These are phyloP conservation scores for Diaporthe vaccinii DNA, from an alignment of 2,329 filamentous ascomycete genomes.

Conservation along the genomic window DNA sequence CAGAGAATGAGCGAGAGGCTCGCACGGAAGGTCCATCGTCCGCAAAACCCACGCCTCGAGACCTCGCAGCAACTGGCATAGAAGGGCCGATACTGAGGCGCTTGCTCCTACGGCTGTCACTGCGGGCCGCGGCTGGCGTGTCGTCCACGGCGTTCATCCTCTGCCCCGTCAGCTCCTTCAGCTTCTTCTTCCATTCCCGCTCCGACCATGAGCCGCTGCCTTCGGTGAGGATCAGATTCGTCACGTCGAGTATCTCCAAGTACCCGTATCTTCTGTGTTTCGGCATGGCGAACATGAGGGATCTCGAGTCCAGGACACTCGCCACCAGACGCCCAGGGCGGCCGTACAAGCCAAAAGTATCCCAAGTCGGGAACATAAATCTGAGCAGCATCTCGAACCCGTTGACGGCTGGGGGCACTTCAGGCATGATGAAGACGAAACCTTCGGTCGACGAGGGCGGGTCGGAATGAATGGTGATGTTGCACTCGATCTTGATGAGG, in stretches of 20 bases:
- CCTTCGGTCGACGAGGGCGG: slow-evolving; percentile 86
- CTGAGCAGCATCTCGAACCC: slow-evolving; percentile 97
- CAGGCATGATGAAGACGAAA: slow-evolving; percentile 98
- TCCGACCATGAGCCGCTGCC: slow-evolving; percentile 86
- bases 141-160: slow-evolving; percentile 78
- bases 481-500: slow-evolving; percentile 91
- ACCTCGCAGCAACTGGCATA: slow-evolving; percentile 51
- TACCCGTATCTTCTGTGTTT: slow-evolving; percentile 90
- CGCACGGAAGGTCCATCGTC: slow-evolving; percentile 65
- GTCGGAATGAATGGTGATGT: slow-evolving; percentile 86
- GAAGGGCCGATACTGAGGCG: slow-evolving; percentile 66
- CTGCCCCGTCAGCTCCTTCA: slow-evolving; percentile 89
- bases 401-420: slow-evolving; percentile 89
- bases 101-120: slow-evolving; percentile 71
- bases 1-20: slow-evolving; percentile 66
- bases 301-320: slow-evolving; percentile 86
- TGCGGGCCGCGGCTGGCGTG: slow-evolving; percentile 59
- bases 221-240: slow-evolving; percentile 81
- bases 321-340: slow-evolving; percentile 88
- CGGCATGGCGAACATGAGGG: slow-evolving; percentile 98
- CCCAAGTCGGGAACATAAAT: slow-evolving; percentile 93
- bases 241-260: slow-evolving; percentile 88
- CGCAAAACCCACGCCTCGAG: slow-evolving; percentile 67
- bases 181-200: slow-evolving; percentile 86
- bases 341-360: slow-evolving; percentile 92